Evolutionary conservation across 495 filamentous ascomycete species (phyloP).

Genomic region (Aspergillus carlsbadensis): DNA sequence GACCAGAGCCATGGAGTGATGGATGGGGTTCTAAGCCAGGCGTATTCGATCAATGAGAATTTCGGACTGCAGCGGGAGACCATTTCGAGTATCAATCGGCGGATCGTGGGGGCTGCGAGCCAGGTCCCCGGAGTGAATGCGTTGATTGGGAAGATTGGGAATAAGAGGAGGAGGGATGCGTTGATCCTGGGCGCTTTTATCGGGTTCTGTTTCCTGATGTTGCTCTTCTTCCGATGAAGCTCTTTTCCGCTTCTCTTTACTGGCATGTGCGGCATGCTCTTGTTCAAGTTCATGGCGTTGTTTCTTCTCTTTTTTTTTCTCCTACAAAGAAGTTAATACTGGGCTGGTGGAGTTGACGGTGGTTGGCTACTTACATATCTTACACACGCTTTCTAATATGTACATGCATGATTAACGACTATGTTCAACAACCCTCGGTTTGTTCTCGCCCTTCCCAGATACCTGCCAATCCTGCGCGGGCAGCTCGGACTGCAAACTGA

Average conservation of each 20-base stretch:
- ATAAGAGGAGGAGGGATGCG: conserved; percentile 92
- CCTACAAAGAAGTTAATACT: conserved; percentile 16
- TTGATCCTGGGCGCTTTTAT: conserved; percentile 90
- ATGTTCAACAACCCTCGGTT: conserved; percentile 22
- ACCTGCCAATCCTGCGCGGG: conserved; percentile 20
- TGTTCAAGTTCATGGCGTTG: conserved; percentile 16
- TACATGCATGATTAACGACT: conserved; percentile 22
- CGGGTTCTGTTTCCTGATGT: conserved; percentile 82
- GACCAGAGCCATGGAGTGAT: conserved; percentile 85
- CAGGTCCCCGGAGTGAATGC: conserved; percentile 92
- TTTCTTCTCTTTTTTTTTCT: neutral
- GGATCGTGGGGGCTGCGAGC: conserved; percentile 84
- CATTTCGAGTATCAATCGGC: conserved; percentile 78
- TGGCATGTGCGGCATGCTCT: neutral
- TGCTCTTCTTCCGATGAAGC: conserved; percentile 75
- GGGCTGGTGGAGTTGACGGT: conserved; percentile 12
- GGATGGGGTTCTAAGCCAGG: conserved; percentile 91
- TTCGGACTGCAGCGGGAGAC: conserved; percentile 86
- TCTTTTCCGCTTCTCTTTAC: neutral
- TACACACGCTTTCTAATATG: conserved; percentile 16
- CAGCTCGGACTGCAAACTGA: conserved; percentile 26
- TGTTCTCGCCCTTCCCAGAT: conserved; percentile 7
- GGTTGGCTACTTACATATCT: conserved; percentile 12
- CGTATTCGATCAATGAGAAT: conserved; percentile 92
- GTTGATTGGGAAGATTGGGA: conserved; percentile 89